These are phyloP conservation scores for Ajuga chamaepitys DNA, from an alignment of 257 asterid genomes.

Conservation along the genomic window DNA sequence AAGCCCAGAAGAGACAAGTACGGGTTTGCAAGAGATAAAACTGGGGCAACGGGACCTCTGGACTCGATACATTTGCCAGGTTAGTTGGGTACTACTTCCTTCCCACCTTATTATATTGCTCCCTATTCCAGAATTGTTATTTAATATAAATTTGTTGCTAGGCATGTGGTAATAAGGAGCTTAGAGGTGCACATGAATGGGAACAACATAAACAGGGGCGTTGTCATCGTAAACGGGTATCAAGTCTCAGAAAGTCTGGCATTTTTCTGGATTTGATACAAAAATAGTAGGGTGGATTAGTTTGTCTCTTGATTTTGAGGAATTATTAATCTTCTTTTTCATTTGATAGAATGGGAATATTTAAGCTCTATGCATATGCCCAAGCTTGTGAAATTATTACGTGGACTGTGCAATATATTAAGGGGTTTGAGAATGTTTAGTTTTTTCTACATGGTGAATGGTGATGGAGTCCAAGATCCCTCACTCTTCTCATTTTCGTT, in stretches of 20 bases:
- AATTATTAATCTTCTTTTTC: no score
- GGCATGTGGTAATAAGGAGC: conserved; percentile 86
- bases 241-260: conserved; percentile 43
- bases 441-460: no score
- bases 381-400: no score
- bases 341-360: no score
- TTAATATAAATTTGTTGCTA: conserved; percentile 1
- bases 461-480: no score
- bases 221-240: conserved; percentile 66
- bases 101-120: not conserved
- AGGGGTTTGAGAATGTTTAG: no score
- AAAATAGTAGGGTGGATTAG: not conserved
- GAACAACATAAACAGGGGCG: conserved; percentile 79
- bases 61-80: conserved; percentile 71
- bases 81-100: conserved; percentile 16
- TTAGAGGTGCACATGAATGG: conserved; percentile 89
- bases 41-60: conserved; percentile 55
- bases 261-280: not conserved
- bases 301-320: not conserved
- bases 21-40: conserved; percentile 19
- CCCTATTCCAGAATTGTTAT: not conserved
- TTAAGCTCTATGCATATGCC: not conserved
- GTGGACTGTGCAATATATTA: no score
- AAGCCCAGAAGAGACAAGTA: conserved; percentile 15
- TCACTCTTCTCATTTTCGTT: no score